A percentile compares a stretch with the other conserved stretches of the same genome.
These are phyloP conservation scores for Zoysia japonica DNA, from an alignment of 176 grass and related monocot genomes.

Conservation along the genomic window DNA sequence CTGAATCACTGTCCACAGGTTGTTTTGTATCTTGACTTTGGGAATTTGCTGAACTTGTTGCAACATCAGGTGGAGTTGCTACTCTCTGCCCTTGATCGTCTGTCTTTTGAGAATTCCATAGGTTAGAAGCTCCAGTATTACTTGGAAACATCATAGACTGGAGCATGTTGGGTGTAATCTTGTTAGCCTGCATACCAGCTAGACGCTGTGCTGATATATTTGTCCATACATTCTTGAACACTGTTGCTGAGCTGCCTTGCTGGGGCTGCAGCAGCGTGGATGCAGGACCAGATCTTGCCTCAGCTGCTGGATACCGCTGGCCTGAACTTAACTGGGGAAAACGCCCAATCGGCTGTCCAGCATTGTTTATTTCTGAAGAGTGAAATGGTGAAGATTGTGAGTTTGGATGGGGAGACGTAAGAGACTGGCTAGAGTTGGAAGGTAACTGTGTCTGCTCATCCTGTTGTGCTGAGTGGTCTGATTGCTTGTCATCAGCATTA, in stretches of 20 bases:
- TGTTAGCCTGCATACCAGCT: slow-evolving; percentile 60
- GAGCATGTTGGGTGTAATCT: slow-evolving; percentile 73
- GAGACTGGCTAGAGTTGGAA: slow-evolving; percentile 51
- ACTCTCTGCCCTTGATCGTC: slow-evolving; percentile 63
- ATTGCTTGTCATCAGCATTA: slow-evolving; percentile 60
- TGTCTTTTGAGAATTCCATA: slow-evolving; percentile 57
- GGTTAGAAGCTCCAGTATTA: slow-evolving; percentile 50
- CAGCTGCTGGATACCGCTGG: slow-evolving; percentile 55
- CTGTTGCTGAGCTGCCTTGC: slow-evolving; percentile 61
- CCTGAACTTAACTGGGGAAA: slow-evolving; percentile 52
- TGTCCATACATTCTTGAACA: slow-evolving; percentile 95
- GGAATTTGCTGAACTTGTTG: slow-evolving; percentile 66
- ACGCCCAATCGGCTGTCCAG: slow-evolving; percentile 43
- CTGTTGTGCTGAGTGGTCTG: slow-evolving; percentile 42
- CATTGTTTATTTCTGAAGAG: slow-evolving; percentile 47
- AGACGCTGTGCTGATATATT: slow-evolving; percentile 77
- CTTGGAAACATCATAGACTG: slow-evolving; percentile 84
- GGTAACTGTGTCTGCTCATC: slow-evolving; percentile 44
- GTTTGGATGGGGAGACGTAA: slow-evolving; percentile 35
- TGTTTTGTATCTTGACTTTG: slow-evolving; percentile 72
- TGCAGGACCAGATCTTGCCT: slow-evolving; percentile 45
- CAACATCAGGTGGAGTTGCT: slow-evolving; percentile 60
- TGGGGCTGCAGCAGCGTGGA: slow-evolving; percentile 48
- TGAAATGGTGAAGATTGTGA: slow-evolving; percentile 52
- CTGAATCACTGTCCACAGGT: slow-evolving; percentile 46